phyloP scores from a whole-genome alignment of 768 basidiomycete genomes.

The Boletus rubroflammeus region DNA sequence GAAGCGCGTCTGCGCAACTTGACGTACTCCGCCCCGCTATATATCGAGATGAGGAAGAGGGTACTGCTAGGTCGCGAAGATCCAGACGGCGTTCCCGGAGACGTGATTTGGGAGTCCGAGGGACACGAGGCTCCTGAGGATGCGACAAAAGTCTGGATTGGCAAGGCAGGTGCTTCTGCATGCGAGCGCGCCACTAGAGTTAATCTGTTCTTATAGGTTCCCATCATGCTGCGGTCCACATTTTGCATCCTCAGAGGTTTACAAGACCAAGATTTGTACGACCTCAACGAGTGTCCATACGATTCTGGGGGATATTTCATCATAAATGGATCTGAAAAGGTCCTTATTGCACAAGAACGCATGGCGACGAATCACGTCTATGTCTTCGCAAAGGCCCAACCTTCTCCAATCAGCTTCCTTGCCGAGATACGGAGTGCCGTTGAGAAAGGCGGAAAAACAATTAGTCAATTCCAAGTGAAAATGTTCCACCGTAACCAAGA shows the following conservation, averaged over 20 bases:
- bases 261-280: slow-evolving; percentile 76
- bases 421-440: slow-evolving; percentile 97
- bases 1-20: slow-evolving; percentile 92
- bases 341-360: slow-evolving; percentile 98
- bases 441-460: slow-evolving; percentile 97
- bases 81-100: slow-evolving; percentile 75
- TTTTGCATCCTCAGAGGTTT: slow-evolving; percentile 89
- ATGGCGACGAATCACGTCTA: slow-evolving; percentile 99
- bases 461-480: slow-evolving; percentile 96
- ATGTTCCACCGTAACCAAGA: slow-evolving; percentile 91
- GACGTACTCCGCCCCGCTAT: slow-evolving; percentile 94
- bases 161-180: slow-evolving; percentile 59
- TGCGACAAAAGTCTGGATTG: slow-evolving; percentile 87
- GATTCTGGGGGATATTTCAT: slow-evolving; percentile 99
- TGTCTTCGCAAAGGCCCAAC: slow-evolving; percentile 96
- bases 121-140: slow-evolving; percentile 61
- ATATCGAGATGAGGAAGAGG: slow-evolving; percentile 92
- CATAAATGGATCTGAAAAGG: slow-evolving; percentile 99
- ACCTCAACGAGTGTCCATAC: slow-evolving; percentile 96
- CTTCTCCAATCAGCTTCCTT: slow-evolving; percentile 91
- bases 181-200: slow-evolving; percentile 5
- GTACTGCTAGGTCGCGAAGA: slow-evolving; percentile 79
- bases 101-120: slow-evolving; percentile 73
- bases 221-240: slow-evolving; percentile 94
- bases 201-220: slow-evolving; percentile 56